Base-by-base conservation (phyloP, 2,329 filamentous ascomycete genomes). In the Neocucurbitaria cava region DNA sequence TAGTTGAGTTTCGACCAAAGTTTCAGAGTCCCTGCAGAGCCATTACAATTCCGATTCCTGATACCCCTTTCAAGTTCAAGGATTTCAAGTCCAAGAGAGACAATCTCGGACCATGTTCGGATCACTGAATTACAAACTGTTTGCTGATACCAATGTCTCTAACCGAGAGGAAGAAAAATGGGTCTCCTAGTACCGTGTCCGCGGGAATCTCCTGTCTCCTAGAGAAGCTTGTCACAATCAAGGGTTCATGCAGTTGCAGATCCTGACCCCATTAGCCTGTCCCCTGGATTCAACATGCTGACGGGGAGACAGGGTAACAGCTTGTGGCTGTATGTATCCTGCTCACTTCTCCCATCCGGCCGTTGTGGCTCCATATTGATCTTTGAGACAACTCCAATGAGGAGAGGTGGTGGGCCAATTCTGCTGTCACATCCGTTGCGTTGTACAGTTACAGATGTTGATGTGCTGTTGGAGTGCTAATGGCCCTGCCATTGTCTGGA, bases 291-390 rank as follows among this genome's bases (percentile, higher is more conserved):
- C 17, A 46, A 52, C 21, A 59, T 64, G 67, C 68, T 72, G 62
- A 70, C 59, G 55, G 54, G 45, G 51, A 45, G 52, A 59, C 51
- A 55, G 61, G 54, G 53, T 45, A 59, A 66, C 59, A 48, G 46
- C 43, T 41, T 44, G 54, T 58, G 64, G 44, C 18, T 62, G 23
- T 48, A 21, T 56, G 52, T 56, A 40, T 41, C 45, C 55, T 43
- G 15, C 33, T 35, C 39, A 52, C 17, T 43, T 40, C 36, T 17
- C 41, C 44, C 47, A 33, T 48, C 49, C 33, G 30, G 51, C 50
- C 49, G 43, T 36, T 24, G 53, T 21, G 10, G 41, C 18, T 44
- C 36, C 40, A 26, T 46, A 48, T 39, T 40, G 48, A 38, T 39
- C 24, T 28, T n/a, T 58, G 46, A 41, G 50, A 62, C 60, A 30